Conservation (phyloP, 1,139 yeast species). For the Arxiozyma slooffiae region DNA sequence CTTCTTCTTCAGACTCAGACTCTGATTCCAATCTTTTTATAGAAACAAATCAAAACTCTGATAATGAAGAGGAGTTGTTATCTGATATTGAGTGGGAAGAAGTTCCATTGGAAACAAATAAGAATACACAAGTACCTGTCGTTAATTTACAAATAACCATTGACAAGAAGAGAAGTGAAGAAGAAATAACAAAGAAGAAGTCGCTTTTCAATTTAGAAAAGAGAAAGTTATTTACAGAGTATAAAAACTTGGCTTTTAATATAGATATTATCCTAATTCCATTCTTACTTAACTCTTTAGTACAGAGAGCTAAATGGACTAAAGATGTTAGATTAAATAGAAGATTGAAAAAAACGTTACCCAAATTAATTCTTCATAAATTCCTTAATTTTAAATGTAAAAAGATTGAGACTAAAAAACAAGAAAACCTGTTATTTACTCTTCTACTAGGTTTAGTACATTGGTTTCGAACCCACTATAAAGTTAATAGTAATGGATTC, state of each 20-base stretch:
- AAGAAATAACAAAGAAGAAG: not conserved
- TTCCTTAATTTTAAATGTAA: constrained; percentile 10
- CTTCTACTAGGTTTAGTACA: constrained; percentile 16
- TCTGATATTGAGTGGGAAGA: constrained; percentile 21
- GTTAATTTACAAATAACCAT: constrained; percentile 1
- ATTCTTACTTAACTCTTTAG: constrained; percentile 12
- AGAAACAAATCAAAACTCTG: not conserved
- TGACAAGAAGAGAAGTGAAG: not conserved
- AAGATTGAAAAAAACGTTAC: constrained; percentile 18
- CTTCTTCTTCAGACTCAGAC: not conserved
- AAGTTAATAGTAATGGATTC: constrained; percentile 23
- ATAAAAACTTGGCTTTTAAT: constrained; percentile 14
- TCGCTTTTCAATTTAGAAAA: not conserved
- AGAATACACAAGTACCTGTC: not conserved
- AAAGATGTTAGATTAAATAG: constrained; percentile 17
- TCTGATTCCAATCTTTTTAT: not conserved
- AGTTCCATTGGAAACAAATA: constrained; percentile 11
- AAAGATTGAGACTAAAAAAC: not conserved
- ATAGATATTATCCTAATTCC: constrained; percentile 17
- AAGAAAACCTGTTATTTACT: constrained; percentile 10
- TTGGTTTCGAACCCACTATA: constrained; percentile 21
- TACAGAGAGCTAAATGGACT: constrained; percentile 11
- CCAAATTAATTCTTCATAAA: constrained; percentile 16
- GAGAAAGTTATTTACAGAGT: constrained; percentile 5
- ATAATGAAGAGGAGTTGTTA: constrained; percentile 4